Evolutionary conservation across 495 filamentous ascomycete species (phyloP), one percentile per base, ranked within the genome.

Genomic region (Neurospora sp.): DNA sequence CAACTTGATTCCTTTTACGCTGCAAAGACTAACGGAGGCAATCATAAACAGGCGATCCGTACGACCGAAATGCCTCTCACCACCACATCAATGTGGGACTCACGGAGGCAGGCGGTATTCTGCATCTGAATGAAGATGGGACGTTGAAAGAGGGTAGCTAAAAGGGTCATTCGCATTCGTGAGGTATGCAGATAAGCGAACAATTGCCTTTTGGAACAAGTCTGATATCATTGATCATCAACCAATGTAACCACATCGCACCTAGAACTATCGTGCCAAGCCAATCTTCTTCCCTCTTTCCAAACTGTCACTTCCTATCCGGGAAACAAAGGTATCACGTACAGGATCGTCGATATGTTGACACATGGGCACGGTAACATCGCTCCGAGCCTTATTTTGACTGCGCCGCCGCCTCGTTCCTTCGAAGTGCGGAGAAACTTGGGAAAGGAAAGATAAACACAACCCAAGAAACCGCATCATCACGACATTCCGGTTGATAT

Each of bases 21-120:
- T 72, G 1, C 6, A 2, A 5, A 16, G 16, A 38, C 71, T 72
- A 42, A 72, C 35, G 42, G 6, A 27, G 5, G 9, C 20, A 40
- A 22, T 42, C 27, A 6, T 27, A 61, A 61, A 61, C 27, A 72
- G 71, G 71, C 14, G 38, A 72, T 72, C 71, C 71, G n/a, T 72
- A 72, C 6, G 71, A 68, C 18, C 53, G 48, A 40, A 41, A 72
- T n/a, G 14, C 48, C 0, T 59, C 38, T 42, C 48, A 68, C 53
- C 45, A 40, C 20, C 71, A 72, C 18, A 38, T 69, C 40, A 72
- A 72, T 35, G 48, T 72, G 20, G 71, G 71, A 7, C 35, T 72
- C 2, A 61, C 53, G 12, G 27, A 61, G 6, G 53, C 53, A 3
- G 27, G 53, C 14, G 53, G 27, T 6, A 61, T 61, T 35, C 27